Evolutionary conservation across 176 grass and related monocot species (phyloP).

Genomic region (Bromus sterilis): DNA sequence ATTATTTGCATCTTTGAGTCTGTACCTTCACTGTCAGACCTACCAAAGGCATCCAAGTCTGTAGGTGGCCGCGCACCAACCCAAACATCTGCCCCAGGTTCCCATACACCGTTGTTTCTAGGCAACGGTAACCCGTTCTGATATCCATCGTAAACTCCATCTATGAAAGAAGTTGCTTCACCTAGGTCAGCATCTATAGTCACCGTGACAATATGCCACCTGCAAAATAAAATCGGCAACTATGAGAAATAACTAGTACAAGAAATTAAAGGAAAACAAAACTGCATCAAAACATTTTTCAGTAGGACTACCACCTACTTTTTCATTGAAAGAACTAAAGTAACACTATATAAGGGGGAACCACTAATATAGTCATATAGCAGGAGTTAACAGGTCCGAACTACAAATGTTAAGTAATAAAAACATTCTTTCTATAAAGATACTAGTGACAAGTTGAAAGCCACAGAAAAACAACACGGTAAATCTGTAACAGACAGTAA

Average conservation of each 20-base stretch:
- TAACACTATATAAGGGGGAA: not conserved
- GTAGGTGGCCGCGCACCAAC: conserved; percentile 77
- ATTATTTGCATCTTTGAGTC: conserved; percentile 98
- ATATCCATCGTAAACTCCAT: conserved; percentile 86
- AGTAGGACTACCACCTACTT: not conserved
- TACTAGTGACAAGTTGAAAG: not conserved
- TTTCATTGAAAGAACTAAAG: not conserved
- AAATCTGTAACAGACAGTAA: not conserved
- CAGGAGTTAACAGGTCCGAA: conserved; percentile 15
- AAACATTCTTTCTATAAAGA: not conserved
- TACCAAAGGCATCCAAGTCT: conserved; percentile 97
- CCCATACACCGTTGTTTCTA: conserved; percentile 63
- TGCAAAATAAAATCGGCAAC: conserved; percentile 31
- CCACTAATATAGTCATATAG: conserved; percentile 14
- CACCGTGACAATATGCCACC: conserved; percentile 97
- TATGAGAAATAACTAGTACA: conserved; percentile 14
- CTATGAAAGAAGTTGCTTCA: conserved; percentile 93
- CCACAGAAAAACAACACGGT: not conserved
- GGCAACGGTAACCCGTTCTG: conserved; percentile 80
- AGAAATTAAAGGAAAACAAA: not conserved
- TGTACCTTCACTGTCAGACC: conserved; percentile 90
- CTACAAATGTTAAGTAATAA: not conserved
- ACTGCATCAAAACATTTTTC: not conserved
- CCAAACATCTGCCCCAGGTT: conserved; percentile 83
- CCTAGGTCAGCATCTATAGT: conserved; percentile 92